Conservation (phyloP, 345 rosid genomes). For the Sapria himalayana region DNA sequence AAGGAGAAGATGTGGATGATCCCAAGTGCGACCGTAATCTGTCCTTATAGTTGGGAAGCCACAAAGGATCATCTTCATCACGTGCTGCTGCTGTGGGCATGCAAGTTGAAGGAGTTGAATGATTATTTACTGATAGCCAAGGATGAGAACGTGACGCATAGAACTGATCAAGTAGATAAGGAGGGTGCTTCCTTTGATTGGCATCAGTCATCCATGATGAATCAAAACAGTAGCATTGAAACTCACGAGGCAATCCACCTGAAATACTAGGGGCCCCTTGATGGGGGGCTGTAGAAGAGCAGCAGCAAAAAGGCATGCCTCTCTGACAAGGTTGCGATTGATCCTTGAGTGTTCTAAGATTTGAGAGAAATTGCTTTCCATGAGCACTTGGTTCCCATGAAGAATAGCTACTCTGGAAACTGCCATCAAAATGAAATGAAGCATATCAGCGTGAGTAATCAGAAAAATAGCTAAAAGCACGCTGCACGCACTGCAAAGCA, state of each 20-base stretch:
- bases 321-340: slow-evolving; percentile 36
- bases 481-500: neutral
- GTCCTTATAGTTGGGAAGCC: slow-evolving; percentile 14
- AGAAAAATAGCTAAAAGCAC: neutral
- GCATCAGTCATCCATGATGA: slow-evolving; percentile 50
- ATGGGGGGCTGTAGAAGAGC: slow-evolving; percentile 15
- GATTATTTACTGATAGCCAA: too few species aligned
- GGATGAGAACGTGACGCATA: slow-evolving; percentile 32
- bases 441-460: neutral
- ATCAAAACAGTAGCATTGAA: slow-evolving; percentile 26
- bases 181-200: slow-evolving; percentile 59
- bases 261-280: slow-evolving; percentile 21
- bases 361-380: slow-evolving; percentile 63
- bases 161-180: slow-evolving; percentile 83
- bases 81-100: too few species aligned
- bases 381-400: slow-evolving; percentile 66
- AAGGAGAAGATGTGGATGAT: slow-evolving; percentile 47
- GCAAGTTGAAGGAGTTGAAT: too few species aligned
- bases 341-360: slow-evolving; percentile 64
- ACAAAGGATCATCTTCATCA: too few species aligned
- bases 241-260: too few species aligned
- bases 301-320: slow-evolving; percentile 18
- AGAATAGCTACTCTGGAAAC: slow-evolving; percentile 78
- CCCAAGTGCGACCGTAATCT: slow-evolving; percentile 37
- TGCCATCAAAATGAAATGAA: slow-evolving; percentile 15